Evolutionary conservation across 768 basidiomycete genomes (phyloP), one percentile per base, ranked within the genome.

Genomic region (Clavaria fumosa): DNA sequence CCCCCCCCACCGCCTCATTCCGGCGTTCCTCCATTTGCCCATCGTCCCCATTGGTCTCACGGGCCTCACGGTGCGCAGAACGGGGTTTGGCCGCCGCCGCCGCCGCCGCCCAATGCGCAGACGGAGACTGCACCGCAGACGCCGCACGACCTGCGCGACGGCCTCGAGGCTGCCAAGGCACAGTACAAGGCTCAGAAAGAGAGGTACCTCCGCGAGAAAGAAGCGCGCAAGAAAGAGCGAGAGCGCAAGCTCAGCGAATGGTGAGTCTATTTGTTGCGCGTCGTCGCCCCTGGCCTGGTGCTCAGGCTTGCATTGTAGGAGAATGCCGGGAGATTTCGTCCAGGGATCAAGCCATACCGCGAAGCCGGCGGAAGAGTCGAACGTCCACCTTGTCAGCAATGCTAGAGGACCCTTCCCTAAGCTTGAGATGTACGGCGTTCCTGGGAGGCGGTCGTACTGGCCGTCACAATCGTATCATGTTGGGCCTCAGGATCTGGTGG

Each of bases 141-240:
- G 7, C 47, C 59, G 2, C 57, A 63, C 33, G 60, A 66, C 21
- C 45, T 66, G 35, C 57, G 57, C 23, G 60, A 60, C 20, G 61
- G 69, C 21, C 67, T 83, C 3, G 73, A 82, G 47, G 68, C 59
- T 14, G 78, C 81, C 1, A 85, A 81, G 46, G 61, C 60, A 19
- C 55, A 57, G 17, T 85, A 85, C 53, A 78, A 71, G 54, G 63
- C 62, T 1, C 69, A 75, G 54, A 85, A 85, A 49, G 78, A 80
- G 47, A 61, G 60, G 17, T 81, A 82, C 47, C 68, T 78, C 20
- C 57, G 58, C 45, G 70, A 75, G 37, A 66, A 71, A 37, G 70
- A 73, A 34, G 57, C 59, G 18, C 67, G 62, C 40, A 63, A 52
- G 45, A 61, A 56, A 44, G 61, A 58, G 39, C 55, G 54, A 38